Percentiles rank a stretch among this genome's conserved stretches.
Conservation (phyloP, 2,329 filamentous ascomycete species). For the Colletotrichum phormii region DNA sequence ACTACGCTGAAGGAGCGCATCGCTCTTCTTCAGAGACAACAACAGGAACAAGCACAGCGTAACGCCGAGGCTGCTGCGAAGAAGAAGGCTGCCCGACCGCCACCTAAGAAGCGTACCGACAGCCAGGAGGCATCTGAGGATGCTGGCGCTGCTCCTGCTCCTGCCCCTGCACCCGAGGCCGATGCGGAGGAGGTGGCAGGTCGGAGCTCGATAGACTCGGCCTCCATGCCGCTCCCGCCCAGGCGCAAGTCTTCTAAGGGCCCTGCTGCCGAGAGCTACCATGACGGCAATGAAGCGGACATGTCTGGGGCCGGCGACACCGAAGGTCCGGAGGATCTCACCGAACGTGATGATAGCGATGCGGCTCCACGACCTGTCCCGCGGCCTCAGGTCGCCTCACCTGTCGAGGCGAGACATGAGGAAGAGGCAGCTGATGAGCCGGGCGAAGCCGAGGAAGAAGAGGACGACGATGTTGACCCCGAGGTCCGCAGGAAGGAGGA, state of each 20-base stretch:
- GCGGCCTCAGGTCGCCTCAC: slow-evolving; percentile 53
- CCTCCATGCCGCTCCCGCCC: slow-evolving; percentile 52
- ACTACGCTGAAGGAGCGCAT: slow-evolving; percentile 96
- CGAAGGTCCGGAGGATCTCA: slow-evolving; percentile 69
- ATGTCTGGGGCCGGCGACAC: slow-evolving; percentile 74
- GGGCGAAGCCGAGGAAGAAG: slow-evolving; percentile 78
- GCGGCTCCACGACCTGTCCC: slow-evolving; percentile 58
- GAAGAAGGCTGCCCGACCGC: slow-evolving; percentile 83
- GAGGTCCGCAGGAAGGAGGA: slow-evolving; percentile 89
- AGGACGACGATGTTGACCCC: slow-evolving; percentile 88
- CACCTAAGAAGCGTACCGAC: slow-evolving; percentile 75
- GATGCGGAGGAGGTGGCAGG: slow-evolving; percentile 60
- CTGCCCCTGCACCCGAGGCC: slow-evolving; percentile 6
- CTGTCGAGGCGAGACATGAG: slow-evolving; percentile 45
- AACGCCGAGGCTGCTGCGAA: slow-evolving; percentile 82
- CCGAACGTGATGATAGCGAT: slow-evolving; percentile 81
- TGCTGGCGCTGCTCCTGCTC: slow-evolving; percentile 36
- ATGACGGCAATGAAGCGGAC: slow-evolving; percentile 74
- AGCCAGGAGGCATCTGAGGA: slow-evolving; percentile 52
- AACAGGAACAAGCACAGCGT: slow-evolving; percentile 86
- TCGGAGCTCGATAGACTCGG: slow-evolving; percentile 63
- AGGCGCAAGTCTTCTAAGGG: slow-evolving; percentile 66
- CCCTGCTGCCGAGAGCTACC: slow-evolving; percentile 54
- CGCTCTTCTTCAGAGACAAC: slow-evolving; percentile 91
- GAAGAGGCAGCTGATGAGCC: slow-evolving; percentile 62